Evolutionary conservation across 108 stramenopile species (phyloP).

Genomic region (Ochromonas danica): DNA sequence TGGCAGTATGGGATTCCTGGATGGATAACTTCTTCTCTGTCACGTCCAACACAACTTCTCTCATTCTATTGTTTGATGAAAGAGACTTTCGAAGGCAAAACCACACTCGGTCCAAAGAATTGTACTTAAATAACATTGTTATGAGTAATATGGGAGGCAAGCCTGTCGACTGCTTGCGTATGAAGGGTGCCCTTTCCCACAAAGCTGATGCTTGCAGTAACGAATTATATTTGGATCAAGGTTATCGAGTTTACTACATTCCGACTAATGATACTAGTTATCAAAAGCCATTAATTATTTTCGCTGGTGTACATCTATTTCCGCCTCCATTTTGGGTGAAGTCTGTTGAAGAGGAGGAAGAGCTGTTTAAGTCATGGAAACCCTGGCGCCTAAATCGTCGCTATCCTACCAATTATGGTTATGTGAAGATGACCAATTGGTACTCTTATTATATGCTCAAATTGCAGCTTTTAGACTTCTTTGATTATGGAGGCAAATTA

Average conservation of each 20-base stretch:
- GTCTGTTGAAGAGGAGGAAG: background rate
- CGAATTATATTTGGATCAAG: background rate
- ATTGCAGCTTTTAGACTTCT: conserved; percentile 9
- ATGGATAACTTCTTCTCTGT: conserved; percentile 2
- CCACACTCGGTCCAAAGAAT: background rate
- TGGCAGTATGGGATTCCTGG: conserved; percentile 25
- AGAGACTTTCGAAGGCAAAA: background rate
- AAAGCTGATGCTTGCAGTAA: background rate
- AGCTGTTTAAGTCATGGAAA: conserved; percentile 16
- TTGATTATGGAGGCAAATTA: conserved; percentile 1
- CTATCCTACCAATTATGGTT: conserved; percentile 29
- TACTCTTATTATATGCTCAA: conserved; percentile 13
- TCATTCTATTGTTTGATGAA: conserved; percentile 5
- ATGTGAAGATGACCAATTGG: conserved; percentile 26
- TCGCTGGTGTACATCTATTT: conserved; percentile 2
- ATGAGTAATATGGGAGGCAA: conserved; percentile 3
- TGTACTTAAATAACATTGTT: background rate
- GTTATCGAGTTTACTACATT: background rate
- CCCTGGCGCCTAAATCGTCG: conserved; percentile 8
- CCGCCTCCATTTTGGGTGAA: background rate
- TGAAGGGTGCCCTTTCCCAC: background rate
- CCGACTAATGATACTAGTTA: background rate
- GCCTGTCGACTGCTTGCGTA: background rate
- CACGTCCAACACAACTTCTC: background rate
- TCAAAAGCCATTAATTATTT: background rate